Conservation (phyloP, 352 stramenopile genomes). For the Phytophthora hibernalis region DNA sequence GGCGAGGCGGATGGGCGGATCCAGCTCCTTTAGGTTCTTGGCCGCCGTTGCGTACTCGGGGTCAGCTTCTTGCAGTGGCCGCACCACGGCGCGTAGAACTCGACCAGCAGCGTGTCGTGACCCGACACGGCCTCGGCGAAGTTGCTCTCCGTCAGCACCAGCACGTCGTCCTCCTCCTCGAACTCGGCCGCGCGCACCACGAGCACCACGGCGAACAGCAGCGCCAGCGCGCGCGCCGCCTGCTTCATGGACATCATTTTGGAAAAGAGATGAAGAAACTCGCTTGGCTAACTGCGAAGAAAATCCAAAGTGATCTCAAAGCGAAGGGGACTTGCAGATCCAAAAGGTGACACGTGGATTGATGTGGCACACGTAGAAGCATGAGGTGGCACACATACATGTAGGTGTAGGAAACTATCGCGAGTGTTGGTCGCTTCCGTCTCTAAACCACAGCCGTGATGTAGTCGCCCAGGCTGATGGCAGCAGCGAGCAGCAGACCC, state of each 20-base stretch:
- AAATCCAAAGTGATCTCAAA: slow-evolving; percentile 63
- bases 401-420: too few species aligned
- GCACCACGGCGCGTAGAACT: slow-evolving; percentile 96
- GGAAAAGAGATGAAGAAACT: slow-evolving; percentile 4
- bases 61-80: slow-evolving; percentile 95
- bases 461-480: slow-evolving; percentile 66
- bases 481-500: slow-evolving; percentile 52
- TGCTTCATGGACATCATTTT: slow-evolving; percentile 74
- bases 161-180: slow-evolving; percentile 91
- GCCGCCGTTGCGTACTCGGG: slow-evolving; percentile 91
- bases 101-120: slow-evolving; percentile 90
- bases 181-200: slow-evolving; percentile 57
- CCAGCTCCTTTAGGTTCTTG: slow-evolving; percentile 77
- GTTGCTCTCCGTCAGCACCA: slow-evolving; percentile 93
- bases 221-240: slow-evolving; percentile 46
- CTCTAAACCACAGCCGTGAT: slow-evolving; percentile 51
- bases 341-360: too few species aligned
- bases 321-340: background rate
- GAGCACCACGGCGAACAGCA: slow-evolving; percentile 60
- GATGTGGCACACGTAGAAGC: too few species aligned
- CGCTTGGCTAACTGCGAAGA: slow-evolving; percentile 26
- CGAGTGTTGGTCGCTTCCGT: slow-evolving; percentile 2
- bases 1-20: slow-evolving; percentile 80
- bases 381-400: too few species aligned
- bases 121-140: slow-evolving; percentile 88